Conservation (phyloP, 2,329 filamentous ascomycete species). For the Chalara sp. region DNA sequence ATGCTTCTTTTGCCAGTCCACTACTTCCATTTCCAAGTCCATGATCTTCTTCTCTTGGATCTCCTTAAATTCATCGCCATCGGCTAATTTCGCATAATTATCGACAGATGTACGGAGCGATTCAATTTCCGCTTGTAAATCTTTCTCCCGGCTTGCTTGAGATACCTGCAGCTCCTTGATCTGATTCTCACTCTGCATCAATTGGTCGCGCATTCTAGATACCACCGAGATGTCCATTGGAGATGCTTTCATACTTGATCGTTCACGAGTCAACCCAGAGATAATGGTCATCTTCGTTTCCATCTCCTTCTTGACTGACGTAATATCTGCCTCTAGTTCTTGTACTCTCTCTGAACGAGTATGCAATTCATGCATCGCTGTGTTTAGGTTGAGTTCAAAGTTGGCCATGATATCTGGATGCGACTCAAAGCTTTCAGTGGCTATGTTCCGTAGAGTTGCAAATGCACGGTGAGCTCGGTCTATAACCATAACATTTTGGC, state of each 20-base stretch:
- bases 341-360: slow-evolving; percentile 82
- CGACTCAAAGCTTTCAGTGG: slow-evolving; percentile 74
- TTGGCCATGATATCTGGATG: slow-evolving; percentile 81
- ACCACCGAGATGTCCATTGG: slow-evolving; percentile 90
- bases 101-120: slow-evolving; percentile 43
- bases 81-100: slow-evolving; percentile 10
- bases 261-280: slow-evolving; percentile 83
- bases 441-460: slow-evolving; percentile 81
- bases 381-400: slow-evolving; percentile 86
- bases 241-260: slow-evolving; percentile 78
- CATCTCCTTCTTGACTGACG: slow-evolving; percentile 87
- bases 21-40: slow-evolving; percentile 64
- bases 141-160: slow-evolving; percentile 67
- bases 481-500: slow-evolving; percentile 78
- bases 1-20: slow-evolving; percentile 71
- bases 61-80: slow-evolving; percentile 21
- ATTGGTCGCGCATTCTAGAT: slow-evolving; percentile 77
- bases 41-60: slow-evolving; percentile 37
- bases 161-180: slow-evolving; percentile 66
- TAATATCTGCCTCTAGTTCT: slow-evolving; percentile 78
- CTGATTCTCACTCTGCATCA: slow-evolving; percentile 79
- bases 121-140: slow-evolving; percentile 66
- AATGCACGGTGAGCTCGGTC: slow-evolving; percentile 91
- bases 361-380: slow-evolving; percentile 88
- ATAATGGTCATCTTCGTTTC: slow-evolving; percentile 96